Conservation (phyloP, 768 basidiomycete species). For the Udeniomyces megalosporus region DNA sequence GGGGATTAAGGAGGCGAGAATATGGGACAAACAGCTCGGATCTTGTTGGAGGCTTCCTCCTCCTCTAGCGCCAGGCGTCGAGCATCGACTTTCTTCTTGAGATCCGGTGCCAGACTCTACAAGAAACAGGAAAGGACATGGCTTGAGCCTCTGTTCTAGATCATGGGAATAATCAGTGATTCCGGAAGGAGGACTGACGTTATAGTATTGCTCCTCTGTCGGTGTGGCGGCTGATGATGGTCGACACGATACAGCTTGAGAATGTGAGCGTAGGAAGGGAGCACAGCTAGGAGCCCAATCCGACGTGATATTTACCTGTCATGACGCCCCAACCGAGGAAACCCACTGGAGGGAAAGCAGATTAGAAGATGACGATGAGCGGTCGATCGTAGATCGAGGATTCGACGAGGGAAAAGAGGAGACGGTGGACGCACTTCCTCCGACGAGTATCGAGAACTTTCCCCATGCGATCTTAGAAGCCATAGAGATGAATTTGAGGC, state of each 20-base stretch:
- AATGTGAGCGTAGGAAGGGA: not conserved
- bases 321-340: conserved; percentile 5
- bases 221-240: conserved; percentile 1
- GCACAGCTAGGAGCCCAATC: too few species aligned
- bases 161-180: not conserved
- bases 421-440: not conserved
- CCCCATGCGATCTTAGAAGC: not conserved
- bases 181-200: not conserved
- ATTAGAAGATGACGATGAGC: not conserved
- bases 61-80: not conserved
- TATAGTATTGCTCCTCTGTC: conserved; percentile 5
- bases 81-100: conserved; percentile 10
- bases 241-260: not conserved
- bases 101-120: conserved; percentile 3
- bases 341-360: not conserved
- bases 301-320: not conserved
- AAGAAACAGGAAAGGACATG: not conserved
- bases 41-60: not conserved
- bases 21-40: not conserved
- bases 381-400: not conserved
- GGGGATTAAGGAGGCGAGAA: not conserved
- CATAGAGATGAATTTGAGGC: too few species aligned
- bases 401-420: not conserved
- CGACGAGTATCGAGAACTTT: not conserved
- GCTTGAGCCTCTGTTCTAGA: too few species aligned